A percentile compares a stretch with the other conserved stretches of the same genome.
Evolutionary conservation across 2,329 filamentous ascomycete species (phyloP).

Genomic region (Chaetomiaceae sp.): DNA sequence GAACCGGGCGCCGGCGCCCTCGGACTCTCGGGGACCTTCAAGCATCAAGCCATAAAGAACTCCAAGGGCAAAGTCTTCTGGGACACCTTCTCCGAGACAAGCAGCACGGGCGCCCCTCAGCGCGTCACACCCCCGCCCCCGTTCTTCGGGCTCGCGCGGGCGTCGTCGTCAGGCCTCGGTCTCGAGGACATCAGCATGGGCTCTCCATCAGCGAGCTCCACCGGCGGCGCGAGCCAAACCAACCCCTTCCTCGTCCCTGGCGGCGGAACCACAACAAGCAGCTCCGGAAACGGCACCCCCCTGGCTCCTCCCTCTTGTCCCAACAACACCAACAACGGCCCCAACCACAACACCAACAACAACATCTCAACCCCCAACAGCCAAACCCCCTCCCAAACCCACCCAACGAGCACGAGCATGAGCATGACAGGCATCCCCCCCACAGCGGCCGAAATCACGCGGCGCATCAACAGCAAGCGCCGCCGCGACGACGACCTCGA

Average conservation of each 20-base stretch:
- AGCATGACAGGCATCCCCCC: constrained; percentile 39
- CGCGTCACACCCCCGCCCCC: constrained; percentile 57
- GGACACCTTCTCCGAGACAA: constrained; percentile 71
- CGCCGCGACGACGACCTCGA: constrained; percentile 89
- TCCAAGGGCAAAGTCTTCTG: constrained; percentile 69
- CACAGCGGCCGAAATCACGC: constrained; percentile 67
- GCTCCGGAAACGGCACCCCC: constrained; percentile 36
- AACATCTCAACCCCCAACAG: neutral
- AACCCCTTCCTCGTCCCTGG: constrained; percentile 26
- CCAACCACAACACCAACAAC: constrained; percentile 8
- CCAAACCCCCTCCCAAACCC: constrained; percentile 1
- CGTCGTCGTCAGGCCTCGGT: constrained; percentile 56
- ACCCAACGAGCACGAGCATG: too few species aligned
- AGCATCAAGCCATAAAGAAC: constrained; percentile 66
- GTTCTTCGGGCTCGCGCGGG: constrained; percentile 55
- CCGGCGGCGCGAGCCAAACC: constrained; percentile 17
- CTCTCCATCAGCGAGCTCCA: constrained; percentile 47
- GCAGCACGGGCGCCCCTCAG: constrained; percentile 38
- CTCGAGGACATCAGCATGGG: constrained; percentile 69
- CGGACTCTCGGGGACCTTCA: constrained; percentile 56
- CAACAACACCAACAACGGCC: constrained; percentile 9
- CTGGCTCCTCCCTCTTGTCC: constrained; percentile 11
- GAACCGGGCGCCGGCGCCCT: constrained; percentile 34
- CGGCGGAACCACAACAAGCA: constrained; percentile 30
- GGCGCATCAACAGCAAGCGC: constrained; percentile 76